These are phyloP conservation scores for Salmacisia buchloeana DNA, from an alignment of 1,284 basidiomycete genomes.

Conservation along the genomic window DNA sequence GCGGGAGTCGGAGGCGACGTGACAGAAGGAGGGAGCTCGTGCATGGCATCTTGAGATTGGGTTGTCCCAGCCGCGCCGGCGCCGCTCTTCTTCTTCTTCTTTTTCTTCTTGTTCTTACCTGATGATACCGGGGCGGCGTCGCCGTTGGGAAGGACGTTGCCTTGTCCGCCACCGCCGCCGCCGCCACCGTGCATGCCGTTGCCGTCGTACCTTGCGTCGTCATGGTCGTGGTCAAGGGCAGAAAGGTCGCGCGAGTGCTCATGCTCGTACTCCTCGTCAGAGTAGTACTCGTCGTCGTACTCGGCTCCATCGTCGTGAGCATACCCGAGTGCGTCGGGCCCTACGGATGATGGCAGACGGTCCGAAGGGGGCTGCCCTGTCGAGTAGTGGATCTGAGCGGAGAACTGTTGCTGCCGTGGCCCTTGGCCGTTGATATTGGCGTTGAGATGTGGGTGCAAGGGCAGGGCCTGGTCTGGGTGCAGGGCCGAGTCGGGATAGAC, in stretches of 20 bases:
- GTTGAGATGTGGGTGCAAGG: conserved; percentile 30
- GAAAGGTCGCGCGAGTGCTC: conserved; percentile 13
- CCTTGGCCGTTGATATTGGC: conserved; percentile 3
- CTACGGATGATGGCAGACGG: background rate
- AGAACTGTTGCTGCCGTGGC: background rate
- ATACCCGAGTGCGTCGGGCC: background rate
- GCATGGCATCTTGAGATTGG: conserved; percentile 52
- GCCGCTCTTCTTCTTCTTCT: conserved; percentile 55
- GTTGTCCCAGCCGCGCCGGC: conserved; percentile 30
- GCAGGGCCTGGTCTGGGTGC: conserved; percentile 32
- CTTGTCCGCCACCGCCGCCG: background rate
- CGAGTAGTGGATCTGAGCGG: conserved; percentile 22
- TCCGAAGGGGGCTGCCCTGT: conserved; percentile 12
- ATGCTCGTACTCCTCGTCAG: conserved; percentile 40
- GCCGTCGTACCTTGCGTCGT: too few species aligned
- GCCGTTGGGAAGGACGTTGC: background rate
- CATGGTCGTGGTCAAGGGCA: conserved; percentile 21
- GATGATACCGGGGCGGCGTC: conserved; percentile 12
- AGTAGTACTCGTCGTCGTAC: conserved; percentile 32
- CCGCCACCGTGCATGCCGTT: background rate
- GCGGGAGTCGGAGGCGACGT: conserved; percentile 47
- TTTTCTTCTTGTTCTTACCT: conserved; percentile 53
- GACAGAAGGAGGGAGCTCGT: conserved; percentile 50
- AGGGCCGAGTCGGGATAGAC: conserved; percentile 46
- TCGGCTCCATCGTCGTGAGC: conserved; percentile 30